Evolutionary conservation across 768 basidiomycete species (phyloP).

Genomic region (Lactarius sanguifluus): DNA sequence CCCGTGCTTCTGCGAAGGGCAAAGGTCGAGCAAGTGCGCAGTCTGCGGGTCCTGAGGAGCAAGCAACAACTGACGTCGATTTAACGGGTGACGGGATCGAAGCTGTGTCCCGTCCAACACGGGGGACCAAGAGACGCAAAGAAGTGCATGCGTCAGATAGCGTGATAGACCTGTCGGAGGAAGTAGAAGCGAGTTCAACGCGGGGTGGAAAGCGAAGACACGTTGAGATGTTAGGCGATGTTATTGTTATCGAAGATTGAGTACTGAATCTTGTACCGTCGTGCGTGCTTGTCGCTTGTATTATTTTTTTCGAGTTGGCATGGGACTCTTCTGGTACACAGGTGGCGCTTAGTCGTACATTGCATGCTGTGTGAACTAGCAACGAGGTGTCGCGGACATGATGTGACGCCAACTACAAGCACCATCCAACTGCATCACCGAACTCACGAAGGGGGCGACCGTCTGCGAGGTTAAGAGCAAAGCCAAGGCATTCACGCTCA

Average conservation of each 20-base stretch:
- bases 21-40: conserved; percentile 24
- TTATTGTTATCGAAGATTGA: conserved; percentile 30
- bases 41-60: conserved; percentile 3
- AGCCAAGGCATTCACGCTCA: conserved; percentile 71
- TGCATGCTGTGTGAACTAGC: not conserved
- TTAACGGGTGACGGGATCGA: conserved; percentile 24
- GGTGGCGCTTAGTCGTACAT: conserved; percentile 13
- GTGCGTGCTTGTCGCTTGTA: conserved; percentile 16
- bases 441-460: conserved; percentile 63
- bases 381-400: not conserved
- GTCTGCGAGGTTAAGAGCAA: conserved; percentile 65
- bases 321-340: conserved; percentile 1
- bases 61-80: conserved; percentile 21
- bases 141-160: conserved; percentile 11
- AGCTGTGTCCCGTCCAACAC: conserved; percentile 9
- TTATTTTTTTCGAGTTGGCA: not conserved
- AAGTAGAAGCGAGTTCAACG: conserved; percentile 21
- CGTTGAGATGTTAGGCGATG: conserved; percentile 25
- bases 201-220: conserved; percentile 27
- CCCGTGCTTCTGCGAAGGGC: conserved; percentile 22
- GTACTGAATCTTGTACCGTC: conserved; percentile 10
- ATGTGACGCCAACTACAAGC: conserved; percentile 40
- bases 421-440: conserved; percentile 65
- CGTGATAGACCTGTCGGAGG: conserved; percentile 24
- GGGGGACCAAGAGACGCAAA: conserved; percentile 27